A percentile compares a stretch with the other conserved stretches of the same genome.
Conservation (phyloP, 352 stramenopile genomes). For the Phytophthora sp. region DNA sequence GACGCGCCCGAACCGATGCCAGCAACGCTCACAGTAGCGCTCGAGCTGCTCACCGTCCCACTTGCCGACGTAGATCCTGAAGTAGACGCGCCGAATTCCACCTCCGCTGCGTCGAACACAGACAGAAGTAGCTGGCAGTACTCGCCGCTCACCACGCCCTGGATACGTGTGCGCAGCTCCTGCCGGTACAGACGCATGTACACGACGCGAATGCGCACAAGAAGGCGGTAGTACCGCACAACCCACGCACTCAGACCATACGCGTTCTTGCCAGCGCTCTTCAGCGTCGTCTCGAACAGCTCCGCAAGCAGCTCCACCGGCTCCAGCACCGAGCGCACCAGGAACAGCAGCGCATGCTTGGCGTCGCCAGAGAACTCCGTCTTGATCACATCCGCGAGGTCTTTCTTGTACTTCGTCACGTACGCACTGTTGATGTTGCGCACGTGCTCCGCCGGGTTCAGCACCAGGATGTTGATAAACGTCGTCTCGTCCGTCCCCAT, state of each 20-base stretch:
- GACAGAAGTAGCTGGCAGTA: slow-evolving; percentile 27
- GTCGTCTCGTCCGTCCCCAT: slow-evolving; percentile 65
- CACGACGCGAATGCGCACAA: slow-evolving; percentile 36
- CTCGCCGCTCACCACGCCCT: slow-evolving; percentile 31
- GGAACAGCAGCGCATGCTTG: slow-evolving; percentile 43
- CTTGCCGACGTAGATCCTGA: slow-evolving; percentile 8
- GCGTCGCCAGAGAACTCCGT: slow-evolving; percentile 56
- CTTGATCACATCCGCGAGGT: slow-evolving; percentile 49
- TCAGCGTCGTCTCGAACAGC: slow-evolving; percentile 47
- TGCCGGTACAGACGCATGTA: slow-evolving; percentile 66
- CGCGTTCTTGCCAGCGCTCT: slow-evolving; percentile 34
- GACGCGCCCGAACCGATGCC: neutral
- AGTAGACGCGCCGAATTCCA: slow-evolving; percentile 17
- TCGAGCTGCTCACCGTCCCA: slow-evolving; percentile 7
- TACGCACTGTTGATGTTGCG: slow-evolving; percentile 55
- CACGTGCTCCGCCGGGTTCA: slow-evolving; percentile 49
- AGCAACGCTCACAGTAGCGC: slow-evolving; percentile 5
- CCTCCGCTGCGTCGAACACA: slow-evolving; percentile 27
- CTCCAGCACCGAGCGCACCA: slow-evolving; percentile 38
- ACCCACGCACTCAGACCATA: slow-evolving; percentile 28
- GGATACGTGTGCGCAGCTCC: slow-evolving; percentile 37
- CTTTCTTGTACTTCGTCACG: slow-evolving; percentile 57
- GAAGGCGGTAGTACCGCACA: slow-evolving; percentile 42
- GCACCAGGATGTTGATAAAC: slow-evolving; percentile 54
- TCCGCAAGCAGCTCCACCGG: slow-evolving; percentile 39